These are phyloP conservation scores for Clarireedia hainanense DNA, from an alignment of 2,329 filamentous ascomycete species.

Conservation along the genomic window DNA sequence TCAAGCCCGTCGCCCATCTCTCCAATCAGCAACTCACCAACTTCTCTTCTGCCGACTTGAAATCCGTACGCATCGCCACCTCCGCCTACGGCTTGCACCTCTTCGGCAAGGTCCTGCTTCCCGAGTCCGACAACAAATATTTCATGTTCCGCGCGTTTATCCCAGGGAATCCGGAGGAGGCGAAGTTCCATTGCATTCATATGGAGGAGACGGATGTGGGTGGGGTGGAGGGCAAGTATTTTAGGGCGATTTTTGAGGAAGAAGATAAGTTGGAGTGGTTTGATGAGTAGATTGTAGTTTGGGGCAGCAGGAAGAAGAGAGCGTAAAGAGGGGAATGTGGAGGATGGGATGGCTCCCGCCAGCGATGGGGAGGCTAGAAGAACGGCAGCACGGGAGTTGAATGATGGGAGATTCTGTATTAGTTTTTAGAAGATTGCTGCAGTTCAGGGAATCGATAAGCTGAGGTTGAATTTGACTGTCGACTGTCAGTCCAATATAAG, in stretches of 20 bases:
- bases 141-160: slow-evolving; percentile 43
- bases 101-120: slow-evolving; percentile 42
- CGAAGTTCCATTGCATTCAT: slow-evolving; percentile 39
- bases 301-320: not conserved
- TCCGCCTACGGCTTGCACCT: slow-evolving; percentile 42
- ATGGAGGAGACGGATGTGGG: slow-evolving; percentile 36
- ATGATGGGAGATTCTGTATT: no score
- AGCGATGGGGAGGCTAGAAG: not conserved
- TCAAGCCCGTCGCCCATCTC: slow-evolving; percentile 36
- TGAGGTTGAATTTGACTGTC: no score
- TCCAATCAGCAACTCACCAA: slow-evolving; percentile 25
- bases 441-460: no score
- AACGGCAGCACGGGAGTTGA: not conserved
- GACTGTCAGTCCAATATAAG: no score
- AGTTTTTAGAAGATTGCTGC: no score
- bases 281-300: slow-evolving; percentile 32
- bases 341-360: not conserved
- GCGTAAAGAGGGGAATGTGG: not conserved
- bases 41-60: slow-evolving; percentile 33
- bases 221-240: slow-evolving; percentile 35
- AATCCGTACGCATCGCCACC: slow-evolving; percentile 36
- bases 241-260: slow-evolving; percentile 39
- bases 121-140: slow-evolving; percentile 34
- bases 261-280: slow-evolving; percentile 47
- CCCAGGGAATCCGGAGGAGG: slow-evolving; percentile 32